Evolutionary conservation across 2,329 filamentous ascomycete species (phyloP).

Genomic region (Colletotrichum incanum): DNA sequence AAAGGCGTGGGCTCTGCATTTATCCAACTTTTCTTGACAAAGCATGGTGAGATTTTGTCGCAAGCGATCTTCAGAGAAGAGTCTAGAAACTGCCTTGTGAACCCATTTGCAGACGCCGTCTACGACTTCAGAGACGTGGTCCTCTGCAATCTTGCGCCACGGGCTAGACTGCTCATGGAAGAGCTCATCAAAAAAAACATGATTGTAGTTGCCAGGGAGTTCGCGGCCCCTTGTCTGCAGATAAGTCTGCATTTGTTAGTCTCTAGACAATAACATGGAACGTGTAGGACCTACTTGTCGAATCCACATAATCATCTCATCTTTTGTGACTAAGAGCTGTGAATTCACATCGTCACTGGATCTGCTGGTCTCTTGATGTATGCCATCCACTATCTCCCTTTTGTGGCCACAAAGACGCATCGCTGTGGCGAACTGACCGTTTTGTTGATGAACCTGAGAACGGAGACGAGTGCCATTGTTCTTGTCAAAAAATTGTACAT

Average conservation of each 20-base stretch:
- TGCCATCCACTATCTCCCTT: constrained; percentile 51
- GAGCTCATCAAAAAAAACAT: constrained; percentile 70
- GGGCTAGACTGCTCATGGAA: constrained; percentile 72
- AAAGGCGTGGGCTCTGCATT: not conserved
- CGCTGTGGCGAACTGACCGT: constrained; percentile 61
- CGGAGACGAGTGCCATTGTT: constrained; percentile 64
- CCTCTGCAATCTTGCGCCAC: constrained; percentile 57
- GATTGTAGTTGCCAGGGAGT: constrained; percentile 73
- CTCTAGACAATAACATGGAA: constrained; percentile 51
- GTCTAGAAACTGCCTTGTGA: not conserved
- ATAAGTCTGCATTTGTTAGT: not conserved
- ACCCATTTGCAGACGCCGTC: constrained; percentile 17
- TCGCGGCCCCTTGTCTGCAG: constrained; percentile 57
- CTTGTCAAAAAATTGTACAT: constrained; percentile 63
- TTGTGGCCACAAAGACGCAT: constrained; percentile 61
- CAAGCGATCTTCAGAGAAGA: constrained; percentile 22
- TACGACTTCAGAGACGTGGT: constrained; percentile 5
- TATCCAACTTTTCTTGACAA: constrained; percentile 1
- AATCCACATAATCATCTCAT: constrained; percentile 12
- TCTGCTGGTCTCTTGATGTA: not conserved
- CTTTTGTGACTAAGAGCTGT: constrained; percentile 41
- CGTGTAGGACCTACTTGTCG: constrained; percentile 4
- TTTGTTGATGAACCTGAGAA: constrained; percentile 67
- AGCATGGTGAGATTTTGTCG: not conserved
- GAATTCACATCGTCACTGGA: constrained; percentile 8